Evolutionary conservation across 2,329 filamentous ascomycete species (phyloP), one percentile per base, ranked within the genome.

Genomic region (Hypocreales sp.): DNA sequence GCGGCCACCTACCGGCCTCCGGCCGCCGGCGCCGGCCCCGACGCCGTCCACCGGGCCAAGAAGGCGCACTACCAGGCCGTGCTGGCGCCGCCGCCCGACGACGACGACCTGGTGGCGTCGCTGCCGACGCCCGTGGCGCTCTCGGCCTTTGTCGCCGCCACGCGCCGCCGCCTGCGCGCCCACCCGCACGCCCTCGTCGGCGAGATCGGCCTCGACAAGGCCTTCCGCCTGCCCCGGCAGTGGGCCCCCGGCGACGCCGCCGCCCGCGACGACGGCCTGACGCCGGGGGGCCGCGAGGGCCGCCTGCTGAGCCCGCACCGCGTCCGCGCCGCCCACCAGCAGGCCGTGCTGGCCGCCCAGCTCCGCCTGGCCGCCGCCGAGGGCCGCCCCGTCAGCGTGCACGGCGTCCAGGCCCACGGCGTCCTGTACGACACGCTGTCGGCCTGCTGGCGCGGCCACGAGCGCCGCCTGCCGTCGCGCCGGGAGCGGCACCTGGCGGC

Each of bases 341-440:
- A 63, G 29, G 55, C 55, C 26, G 53, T 90, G 3, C 58, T 87
- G 13, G 57, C 60, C 16, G 67, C 72, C 2, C 80, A 86, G 47
- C 57, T 90, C n/a, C 56, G 57, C 1, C 62, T 87, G 3, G 81
- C 81, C 0, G 79, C 72, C 3, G 67, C 77, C 40, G 52, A 78
- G 48, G 55, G 60, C 4, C 61, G 78, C 4, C 63, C 74, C 0
- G 74, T 77, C 5, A 82, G 68, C 29, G 63, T 79, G 2, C 80
- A 79, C 41, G 76, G 79, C 19, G 81, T 87, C 1, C 77, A 82
- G 42, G 76, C 78, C 0, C 80, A 84, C 35, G 80, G 81, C 0
- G 45, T 75, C 3, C 46, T 90, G 3, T 73, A 73, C 33, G 72
- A 81, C 10, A 64, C 67, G 0, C 53, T 87, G 13, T 56, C 67